Percentiles rank a stretch among this genome's conserved stretches.
phyloP scores from a whole-genome alignment of 495 filamentous ascomycete genomes.

The Aspergillus olivimuriae region DNA sequence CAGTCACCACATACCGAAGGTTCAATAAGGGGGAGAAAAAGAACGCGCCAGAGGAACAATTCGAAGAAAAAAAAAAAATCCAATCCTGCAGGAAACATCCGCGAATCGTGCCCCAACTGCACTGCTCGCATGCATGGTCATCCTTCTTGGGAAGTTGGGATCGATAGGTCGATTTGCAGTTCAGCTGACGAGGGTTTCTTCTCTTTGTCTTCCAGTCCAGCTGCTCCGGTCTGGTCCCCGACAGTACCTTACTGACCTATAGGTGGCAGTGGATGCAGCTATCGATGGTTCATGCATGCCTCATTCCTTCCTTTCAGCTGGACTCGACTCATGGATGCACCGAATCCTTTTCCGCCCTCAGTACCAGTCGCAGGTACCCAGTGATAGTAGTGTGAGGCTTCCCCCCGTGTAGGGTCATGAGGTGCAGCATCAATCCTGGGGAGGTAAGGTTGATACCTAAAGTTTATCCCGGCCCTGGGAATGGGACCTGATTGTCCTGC shows the following conservation, averaged over 20 bases:
- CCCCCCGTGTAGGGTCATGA: neutral
- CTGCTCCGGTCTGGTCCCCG: neutral
- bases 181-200: slow-evolving; percentile 8
- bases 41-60: neutral
- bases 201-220: neutral
- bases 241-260: too few species aligned
- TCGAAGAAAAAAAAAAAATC: neutral
- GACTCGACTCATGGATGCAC: neutral
- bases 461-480: slow-evolving; percentile 7
- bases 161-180: slow-evolving; percentile 18
- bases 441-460: slow-evolving; percentile 10
- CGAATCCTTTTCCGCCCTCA: neutral
- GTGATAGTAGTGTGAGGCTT: neutral
- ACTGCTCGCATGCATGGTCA: slow-evolving; percentile 10
- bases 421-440: neutral
- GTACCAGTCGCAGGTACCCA: neutral
- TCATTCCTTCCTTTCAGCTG: slow-evolving; percentile 1
- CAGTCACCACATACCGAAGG: slow-evolving; percentile 3
- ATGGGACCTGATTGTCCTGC: neutral
- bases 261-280: neutral
- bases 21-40: slow-evolving; percentile 1
- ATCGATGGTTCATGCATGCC: slow-evolving; percentile 12
- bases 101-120: neutral
- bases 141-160: slow-evolving; percentile 5
- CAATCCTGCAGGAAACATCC: neutral